A percentile compares a stretch with the other conserved stretches of the same genome.
phyloP scores from a whole-genome alignment of 148 eudicot genomes.

The Rhododendron kiyosumense region DNA sequence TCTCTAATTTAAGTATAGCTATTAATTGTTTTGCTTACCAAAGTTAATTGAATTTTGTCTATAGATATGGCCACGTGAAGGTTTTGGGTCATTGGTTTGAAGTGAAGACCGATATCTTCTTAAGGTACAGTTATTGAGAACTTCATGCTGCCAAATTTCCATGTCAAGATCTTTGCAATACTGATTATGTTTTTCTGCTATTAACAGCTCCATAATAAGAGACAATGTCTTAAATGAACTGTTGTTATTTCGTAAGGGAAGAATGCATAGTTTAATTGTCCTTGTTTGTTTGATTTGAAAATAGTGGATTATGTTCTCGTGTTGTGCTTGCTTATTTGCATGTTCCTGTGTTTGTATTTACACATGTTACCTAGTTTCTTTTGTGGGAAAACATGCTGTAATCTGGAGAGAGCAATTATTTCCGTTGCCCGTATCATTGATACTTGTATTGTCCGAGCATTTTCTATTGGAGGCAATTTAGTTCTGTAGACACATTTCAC shows the following conservation, averaged over 20 bases:
- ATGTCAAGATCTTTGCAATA: conserved; percentile 4
- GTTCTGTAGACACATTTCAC: neutral
- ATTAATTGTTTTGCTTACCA: neutral
- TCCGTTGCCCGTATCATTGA: neutral
- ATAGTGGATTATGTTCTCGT: neutral
- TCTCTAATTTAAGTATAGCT: neutral
- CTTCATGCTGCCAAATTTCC: conserved; percentile 3
- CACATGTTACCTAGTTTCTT: neutral
- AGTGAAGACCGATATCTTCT: neutral
- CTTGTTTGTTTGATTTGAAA: neutral
- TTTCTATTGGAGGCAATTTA: neutral
- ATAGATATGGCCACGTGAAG: conserved; percentile 19
- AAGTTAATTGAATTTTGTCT: neutral
- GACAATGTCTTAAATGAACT: neutral
- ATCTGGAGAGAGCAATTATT: neutral
- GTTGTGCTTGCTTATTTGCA: neutral
- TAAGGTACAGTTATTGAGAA: conserved; percentile 7
- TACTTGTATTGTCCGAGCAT: neutral
- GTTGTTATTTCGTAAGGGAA: neutral
- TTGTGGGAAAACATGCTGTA: neutral
- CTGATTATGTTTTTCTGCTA: neutral
- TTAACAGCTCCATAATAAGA: neutral
- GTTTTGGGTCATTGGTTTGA: conserved; percentile 16
- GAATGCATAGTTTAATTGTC: neutral
- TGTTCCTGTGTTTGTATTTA: neutral